Evolutionary conservation across 2,329 filamentous ascomycete genomes (phyloP).

Genomic region (Pseudogymnoascus sp.): DNA sequence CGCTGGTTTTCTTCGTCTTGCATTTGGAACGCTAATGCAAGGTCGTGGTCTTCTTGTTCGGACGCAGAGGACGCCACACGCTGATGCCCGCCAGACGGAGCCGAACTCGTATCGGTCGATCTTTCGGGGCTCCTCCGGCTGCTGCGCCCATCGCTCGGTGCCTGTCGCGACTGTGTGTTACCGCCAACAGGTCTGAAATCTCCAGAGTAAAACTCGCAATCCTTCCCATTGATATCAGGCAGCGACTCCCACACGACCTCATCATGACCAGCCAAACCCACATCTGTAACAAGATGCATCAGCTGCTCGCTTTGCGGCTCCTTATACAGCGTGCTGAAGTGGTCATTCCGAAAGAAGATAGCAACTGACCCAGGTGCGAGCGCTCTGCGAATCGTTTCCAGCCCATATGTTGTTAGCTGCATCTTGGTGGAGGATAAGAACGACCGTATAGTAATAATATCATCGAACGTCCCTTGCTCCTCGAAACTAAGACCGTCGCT

Average conservation of each 20-base stretch:
- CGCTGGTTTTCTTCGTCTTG: constrained; percentile 90
- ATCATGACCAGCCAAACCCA: constrained; percentile 77
- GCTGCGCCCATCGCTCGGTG: constrained; percentile 20
- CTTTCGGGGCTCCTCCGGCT: constrained; percentile 28
- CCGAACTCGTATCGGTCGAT: background rate
- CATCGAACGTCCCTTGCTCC: constrained; percentile 74
- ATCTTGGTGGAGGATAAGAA: constrained; percentile 77
- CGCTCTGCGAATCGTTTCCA: constrained; percentile 63
- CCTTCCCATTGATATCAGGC: constrained; percentile 76
- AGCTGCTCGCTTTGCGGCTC: constrained; percentile 71
- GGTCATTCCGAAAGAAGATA: constrained; percentile 93
- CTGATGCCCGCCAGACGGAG: background rate
- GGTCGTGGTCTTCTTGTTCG: constrained; percentile 71
- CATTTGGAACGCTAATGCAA: constrained; percentile 83
- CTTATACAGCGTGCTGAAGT: constrained; percentile 90
- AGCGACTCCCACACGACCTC: constrained; percentile 96
- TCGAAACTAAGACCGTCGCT: constrained; percentile 54
- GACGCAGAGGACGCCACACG: constrained; percentile 23
- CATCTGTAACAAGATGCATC: constrained; percentile 82
- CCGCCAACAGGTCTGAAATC: constrained; percentile 83
- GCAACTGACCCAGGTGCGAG: constrained; percentile 72
- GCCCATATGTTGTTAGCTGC: constrained; percentile 75
- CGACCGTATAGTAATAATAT: constrained; percentile 74
- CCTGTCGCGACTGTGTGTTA: constrained; percentile 15
- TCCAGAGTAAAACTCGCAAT: constrained; percentile 77